These are phyloP conservation scores for Macrocybe gigantea DNA, from an alignment of 768 basidiomycete species.

Conservation along the genomic window DNA sequence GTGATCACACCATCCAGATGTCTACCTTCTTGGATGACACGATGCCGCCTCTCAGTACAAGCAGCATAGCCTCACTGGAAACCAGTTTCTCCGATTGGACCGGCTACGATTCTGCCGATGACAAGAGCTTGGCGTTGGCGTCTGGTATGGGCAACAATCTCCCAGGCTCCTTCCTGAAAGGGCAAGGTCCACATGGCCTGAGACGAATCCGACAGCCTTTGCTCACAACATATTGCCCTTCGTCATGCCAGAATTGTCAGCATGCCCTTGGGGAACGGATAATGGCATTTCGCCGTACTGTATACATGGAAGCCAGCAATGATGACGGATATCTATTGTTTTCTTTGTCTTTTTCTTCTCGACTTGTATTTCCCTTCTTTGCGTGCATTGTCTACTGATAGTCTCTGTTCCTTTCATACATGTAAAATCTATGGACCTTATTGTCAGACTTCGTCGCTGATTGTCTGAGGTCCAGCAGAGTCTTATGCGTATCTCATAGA, in stretches of 20 bases:
- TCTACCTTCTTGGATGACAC: slow-evolving; percentile 42
- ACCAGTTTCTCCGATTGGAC: slow-evolving; percentile 8
- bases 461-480: too few relatives aligned
- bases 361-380: slow-evolving; percentile 8
- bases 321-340: slow-evolving; percentile 6
- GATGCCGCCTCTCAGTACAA: slow-evolving; percentile 13
- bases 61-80: slow-evolving; percentile 1
- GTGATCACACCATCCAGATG: slow-evolving; percentile 55
- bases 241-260: neutral
- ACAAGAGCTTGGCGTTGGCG: too few relatives aligned
- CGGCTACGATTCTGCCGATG: too few relatives aligned
- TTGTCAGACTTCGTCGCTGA: too few relatives aligned
- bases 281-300: slow-evolving; percentile 7
- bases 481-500: too few relatives aligned
- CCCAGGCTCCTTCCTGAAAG: too few relatives aligned
- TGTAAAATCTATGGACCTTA: too few relatives aligned
- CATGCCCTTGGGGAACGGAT: slow-evolving; percentile 4
- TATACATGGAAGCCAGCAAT: neutral
- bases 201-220: too few relatives aligned
- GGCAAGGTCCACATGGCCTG: too few relatives aligned
- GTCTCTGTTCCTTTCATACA: neutral
- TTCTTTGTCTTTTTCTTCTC: slow-evolving; percentile 11
- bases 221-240: too few relatives aligned
- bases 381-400: slow-evolving; percentile 8
- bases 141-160: too few relatives aligned